A percentile compares a stretch with the other conserved stretches of the same genome.
These are phyloP conservation scores for Microsporum ferrugineum DNA, from an alignment of 2,329 filamentous ascomycete species.

Conservation along the genomic window DNA sequence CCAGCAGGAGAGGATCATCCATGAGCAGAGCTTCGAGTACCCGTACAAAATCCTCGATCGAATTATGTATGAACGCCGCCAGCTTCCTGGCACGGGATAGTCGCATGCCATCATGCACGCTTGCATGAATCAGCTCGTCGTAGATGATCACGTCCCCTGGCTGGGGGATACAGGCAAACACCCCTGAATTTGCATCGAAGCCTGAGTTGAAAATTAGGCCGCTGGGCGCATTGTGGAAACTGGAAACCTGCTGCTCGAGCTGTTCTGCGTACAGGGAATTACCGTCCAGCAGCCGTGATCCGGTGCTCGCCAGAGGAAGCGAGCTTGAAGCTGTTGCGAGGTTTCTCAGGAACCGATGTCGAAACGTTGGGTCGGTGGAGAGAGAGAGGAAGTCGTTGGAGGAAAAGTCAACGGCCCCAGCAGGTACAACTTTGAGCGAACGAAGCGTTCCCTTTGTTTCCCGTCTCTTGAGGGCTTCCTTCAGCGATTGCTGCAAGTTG, in stretches of 20 bases:
- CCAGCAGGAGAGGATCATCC: slow-evolving; percentile 23
- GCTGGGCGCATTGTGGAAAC: slow-evolving; percentile 47
- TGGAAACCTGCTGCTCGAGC: slow-evolving; percentile 48
- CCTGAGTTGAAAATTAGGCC: slow-evolving; percentile 55
- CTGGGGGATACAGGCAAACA: slow-evolving; percentile 51
- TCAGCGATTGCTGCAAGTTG: background rate
- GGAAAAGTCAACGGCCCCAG: slow-evolving; percentile 45
- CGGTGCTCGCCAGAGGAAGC: slow-evolving; percentile 44
- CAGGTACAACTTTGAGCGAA: slow-evolving; percentile 36
- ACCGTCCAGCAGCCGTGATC: slow-evolving; percentile 54
- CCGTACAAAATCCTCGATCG: slow-evolving; percentile 26
- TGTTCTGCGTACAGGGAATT: slow-evolving; percentile 50
- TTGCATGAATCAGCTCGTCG: slow-evolving; percentile 67
- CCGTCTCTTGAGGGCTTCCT: slow-evolving; percentile 26
- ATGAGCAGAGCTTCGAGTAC: slow-evolving; percentile 25
- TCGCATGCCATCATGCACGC: slow-evolving; percentile 65
- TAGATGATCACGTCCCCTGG: slow-evolving; percentile 54
- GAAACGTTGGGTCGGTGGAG: slow-evolving; percentile 38
- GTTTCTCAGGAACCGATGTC: slow-evolving; percentile 39
- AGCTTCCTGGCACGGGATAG: slow-evolving; percentile 44
- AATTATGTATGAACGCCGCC: slow-evolving; percentile 41
- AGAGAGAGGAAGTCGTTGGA: slow-evolving; percentile 57
- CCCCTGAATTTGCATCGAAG: slow-evolving; percentile 54
- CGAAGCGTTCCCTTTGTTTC: slow-evolving; percentile 36
- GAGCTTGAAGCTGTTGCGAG: slow-evolving; percentile 26